Percentiles rank a stretch among this genome's conserved stretches.
Evolutionary conservation across 2,329 filamentous ascomycete genomes (phyloP).

Genomic region (Botryotinia convoluta): DNA sequence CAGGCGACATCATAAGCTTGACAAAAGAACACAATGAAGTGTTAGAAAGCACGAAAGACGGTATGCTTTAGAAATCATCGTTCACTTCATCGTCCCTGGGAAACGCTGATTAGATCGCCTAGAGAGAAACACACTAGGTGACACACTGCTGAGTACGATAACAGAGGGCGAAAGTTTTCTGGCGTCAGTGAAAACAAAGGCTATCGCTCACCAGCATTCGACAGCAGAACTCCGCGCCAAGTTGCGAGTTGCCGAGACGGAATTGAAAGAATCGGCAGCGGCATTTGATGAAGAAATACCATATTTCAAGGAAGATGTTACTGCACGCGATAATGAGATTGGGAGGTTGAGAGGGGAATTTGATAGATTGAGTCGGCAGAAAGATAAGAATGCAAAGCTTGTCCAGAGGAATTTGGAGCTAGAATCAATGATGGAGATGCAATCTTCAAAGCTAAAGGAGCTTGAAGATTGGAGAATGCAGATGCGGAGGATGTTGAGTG

Average conservation of each 20-base stretch:
- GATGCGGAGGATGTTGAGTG: not conserved
- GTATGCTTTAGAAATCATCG: not conserved
- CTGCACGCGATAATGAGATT: not conserved
- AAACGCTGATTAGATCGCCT: not conserved
- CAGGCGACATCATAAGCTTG: rapidly evolving
- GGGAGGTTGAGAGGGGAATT: not conserved
- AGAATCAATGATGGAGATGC: not conserved
- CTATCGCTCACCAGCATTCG: not conserved
- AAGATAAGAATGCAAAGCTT: not conserved
- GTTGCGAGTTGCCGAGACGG: not conserved
- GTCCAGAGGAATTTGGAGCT: not conserved
- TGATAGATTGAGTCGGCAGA: not conserved
- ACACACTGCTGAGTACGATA: not conserved
- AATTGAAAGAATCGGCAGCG: not conserved
- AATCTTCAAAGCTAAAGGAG: not conserved
- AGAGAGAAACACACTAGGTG: not conserved
- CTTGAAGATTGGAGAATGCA: not conserved
- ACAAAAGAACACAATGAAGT: not conserved
- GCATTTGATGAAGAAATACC: not conserved
- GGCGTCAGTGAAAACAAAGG: not conserved
- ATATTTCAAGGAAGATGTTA: not conserved
- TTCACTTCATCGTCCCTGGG: not conserved
- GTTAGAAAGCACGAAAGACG: rapidly evolving
- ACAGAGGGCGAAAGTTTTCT: not conserved
- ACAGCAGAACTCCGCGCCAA: not conserved